Percentiles rank a stretch among this genome's conserved stretches.
Evolutionary conservation across 305 asterid genomes (phyloP).

Genomic region (Rubia peregrina): DNA sequence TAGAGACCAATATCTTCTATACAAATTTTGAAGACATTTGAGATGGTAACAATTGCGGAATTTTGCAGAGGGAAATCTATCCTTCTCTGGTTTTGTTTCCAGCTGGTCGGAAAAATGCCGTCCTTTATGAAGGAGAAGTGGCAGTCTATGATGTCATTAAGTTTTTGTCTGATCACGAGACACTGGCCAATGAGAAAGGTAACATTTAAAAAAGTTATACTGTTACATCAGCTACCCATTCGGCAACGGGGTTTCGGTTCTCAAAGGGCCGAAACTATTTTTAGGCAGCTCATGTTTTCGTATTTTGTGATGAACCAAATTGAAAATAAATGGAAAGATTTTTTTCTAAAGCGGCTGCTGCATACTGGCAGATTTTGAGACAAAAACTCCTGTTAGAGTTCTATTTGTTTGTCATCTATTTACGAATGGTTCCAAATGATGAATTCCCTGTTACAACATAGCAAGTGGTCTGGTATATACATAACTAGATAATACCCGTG

Average conservation of each 20-base stretch:
- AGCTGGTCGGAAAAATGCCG: slow-evolving; percentile 50
- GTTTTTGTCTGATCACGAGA: slow-evolving; percentile 69
- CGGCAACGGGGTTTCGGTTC: background rate
- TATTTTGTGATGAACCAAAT: background rate
- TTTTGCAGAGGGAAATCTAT: slow-evolving; percentile 80
- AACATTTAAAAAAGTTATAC: slow-evolving; percentile 20
- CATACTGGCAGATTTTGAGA: background rate
- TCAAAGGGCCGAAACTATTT: background rate
- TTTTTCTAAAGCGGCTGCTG: background rate
- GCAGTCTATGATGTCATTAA: slow-evolving; percentile 57
- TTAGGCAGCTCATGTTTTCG: background rate
- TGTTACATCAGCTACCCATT: background rate
- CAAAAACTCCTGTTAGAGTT: background rate
- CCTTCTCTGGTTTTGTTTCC: slow-evolving; percentile 82
- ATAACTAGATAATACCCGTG: no score
- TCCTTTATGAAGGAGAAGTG: slow-evolving; percentile 62
- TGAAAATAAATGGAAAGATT: background rate
- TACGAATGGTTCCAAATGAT: background rate
- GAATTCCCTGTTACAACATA: background rate
- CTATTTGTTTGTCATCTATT: background rate
- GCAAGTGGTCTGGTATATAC: background rate
- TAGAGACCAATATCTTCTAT: background rate
- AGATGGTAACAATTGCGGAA: slow-evolving; percentile 17
- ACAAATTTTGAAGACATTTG: slow-evolving; percentile 15
- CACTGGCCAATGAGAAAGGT: slow-evolving; percentile 58